Evolutionary conservation across 257 asterid genomes (phyloP).

Genomic region (Mentha longifolia): DNA sequence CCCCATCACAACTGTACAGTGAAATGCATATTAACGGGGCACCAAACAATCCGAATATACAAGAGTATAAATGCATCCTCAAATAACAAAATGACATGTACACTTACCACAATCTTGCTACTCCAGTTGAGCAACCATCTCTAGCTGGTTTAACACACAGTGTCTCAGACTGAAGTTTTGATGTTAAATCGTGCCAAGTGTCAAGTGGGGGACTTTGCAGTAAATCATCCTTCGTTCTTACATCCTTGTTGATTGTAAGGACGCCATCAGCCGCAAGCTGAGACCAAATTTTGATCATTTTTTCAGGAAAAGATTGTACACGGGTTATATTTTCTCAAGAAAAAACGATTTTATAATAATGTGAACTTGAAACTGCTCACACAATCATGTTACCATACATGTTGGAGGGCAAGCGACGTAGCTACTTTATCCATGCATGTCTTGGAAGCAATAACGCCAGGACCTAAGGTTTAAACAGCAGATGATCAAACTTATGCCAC

Average conservation of each 20-base stretch:
- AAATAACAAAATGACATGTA: conserved; percentile 13
- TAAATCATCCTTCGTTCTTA: conserved; percentile 59
- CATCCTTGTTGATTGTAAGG: conserved; percentile 79
- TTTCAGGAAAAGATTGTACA: background rate
- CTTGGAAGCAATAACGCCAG: conserved; percentile 72
- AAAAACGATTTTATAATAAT: background rate
- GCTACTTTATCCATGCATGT: conserved; percentile 92
- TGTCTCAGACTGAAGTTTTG: conserved; percentile 64
- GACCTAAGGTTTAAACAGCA: conserved; percentile 56
- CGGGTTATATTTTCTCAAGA: background rate
- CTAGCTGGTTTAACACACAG: conserved; percentile 87
- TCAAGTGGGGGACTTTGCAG: conserved; percentile 45
- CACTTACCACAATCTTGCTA: conserved; percentile 78
- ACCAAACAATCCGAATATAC: background rate
- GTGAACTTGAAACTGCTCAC: conserved; percentile 7
- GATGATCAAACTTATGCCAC: conserved; percentile 33
- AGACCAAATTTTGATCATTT: conserved; percentile 29
- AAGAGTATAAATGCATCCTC: background rate
- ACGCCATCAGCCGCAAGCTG: conserved; percentile 75
- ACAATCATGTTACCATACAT: conserved; percentile 53
- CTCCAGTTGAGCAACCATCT: conserved; percentile 97
- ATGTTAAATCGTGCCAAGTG: conserved; percentile 67
- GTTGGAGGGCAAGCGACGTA: conserved; percentile 77
- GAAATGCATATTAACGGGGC: conserved; percentile 21
- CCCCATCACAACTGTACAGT: conserved; percentile 62